Conservation (phyloP, 2,329 filamentous ascomycete species). For the Orbilia javanica region DNA sequence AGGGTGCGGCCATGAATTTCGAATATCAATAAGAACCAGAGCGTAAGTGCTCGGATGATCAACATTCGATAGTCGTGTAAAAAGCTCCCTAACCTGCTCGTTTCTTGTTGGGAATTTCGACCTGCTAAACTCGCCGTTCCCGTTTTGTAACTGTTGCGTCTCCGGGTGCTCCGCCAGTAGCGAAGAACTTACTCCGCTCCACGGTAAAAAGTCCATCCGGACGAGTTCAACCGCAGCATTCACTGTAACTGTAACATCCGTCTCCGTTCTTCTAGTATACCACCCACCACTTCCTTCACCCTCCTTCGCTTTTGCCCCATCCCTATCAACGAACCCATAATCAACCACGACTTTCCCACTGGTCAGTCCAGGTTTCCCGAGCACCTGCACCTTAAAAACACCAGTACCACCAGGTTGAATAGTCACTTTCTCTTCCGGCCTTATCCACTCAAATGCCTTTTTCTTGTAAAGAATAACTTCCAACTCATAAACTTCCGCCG, state of each 20-base stretch:
- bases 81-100: conserved; percentile 67
- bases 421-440: conserved; percentile 70
- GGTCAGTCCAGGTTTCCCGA: conserved; percentile 87
- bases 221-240: conserved; percentile 89
- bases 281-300: conserved; percentile 77
- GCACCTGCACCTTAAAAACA: conserved; percentile 84
- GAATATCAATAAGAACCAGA: conserved; percentile 82
- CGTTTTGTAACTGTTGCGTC: conserved; percentile 59
- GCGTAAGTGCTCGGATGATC: conserved; percentile 75
- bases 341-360: conserved; percentile 84
- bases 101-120: conserved; percentile 59
- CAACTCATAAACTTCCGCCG: conserved; percentile 85
- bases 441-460: conserved; percentile 74
- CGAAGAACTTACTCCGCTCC: conserved; percentile 71
- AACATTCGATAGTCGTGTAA: conserved; percentile 66
- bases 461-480: conserved; percentile 82
- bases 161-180: conserved; percentile 28
- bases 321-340: conserved; percentile 77
- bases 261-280: conserved; percentile 83
- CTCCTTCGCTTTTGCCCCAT: conserved; percentile 67
- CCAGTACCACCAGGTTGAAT: conserved; percentile 76
- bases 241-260: conserved; percentile 87
- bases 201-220: conserved; percentile 83
- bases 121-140: conserved; percentile 63
- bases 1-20: conserved; percentile 89